Conservation (phyloP, 768 basidiomycete genomes). For the Ramaria sp. region DNA sequence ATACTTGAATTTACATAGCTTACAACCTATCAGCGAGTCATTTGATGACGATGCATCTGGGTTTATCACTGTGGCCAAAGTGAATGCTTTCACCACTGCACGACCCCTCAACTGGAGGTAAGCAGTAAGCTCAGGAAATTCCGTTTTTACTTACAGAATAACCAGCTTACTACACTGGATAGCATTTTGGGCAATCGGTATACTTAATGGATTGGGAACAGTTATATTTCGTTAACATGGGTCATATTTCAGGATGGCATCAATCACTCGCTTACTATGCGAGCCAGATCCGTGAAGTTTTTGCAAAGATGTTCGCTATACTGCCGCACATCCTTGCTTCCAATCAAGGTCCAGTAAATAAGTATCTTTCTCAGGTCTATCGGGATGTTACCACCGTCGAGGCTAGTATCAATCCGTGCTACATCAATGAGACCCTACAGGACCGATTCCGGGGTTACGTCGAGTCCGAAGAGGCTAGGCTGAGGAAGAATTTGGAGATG, state of each 20-base stretch:
- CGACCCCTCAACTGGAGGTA: conserved; percentile 21
- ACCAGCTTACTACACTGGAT: conserved; percentile 22
- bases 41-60: conserved; percentile 26
- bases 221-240: background rate
- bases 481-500: conserved; percentile 15
- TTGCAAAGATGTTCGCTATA: background rate
- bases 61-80: conserved; percentile 21
- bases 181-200: conserved; percentile 22
- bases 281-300: background rate
- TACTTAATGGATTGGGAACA: background rate
- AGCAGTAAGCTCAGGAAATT: background rate
- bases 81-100: conserved; percentile 21
- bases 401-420: background rate
- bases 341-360: background rate
- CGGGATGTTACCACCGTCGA: background rate
- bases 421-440: background rate
- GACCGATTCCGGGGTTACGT: conserved; percentile 5
- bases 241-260: background rate
- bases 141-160: background rate
- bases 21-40: conserved; percentile 21
- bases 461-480: conserved; percentile 18
- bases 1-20: conserved; percentile 13
- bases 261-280: background rate
- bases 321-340: background rate
- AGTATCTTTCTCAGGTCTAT: background rate